Conservation (phyloP, 208 protist genomes). For the Trypanosoma scelopori region DNA sequence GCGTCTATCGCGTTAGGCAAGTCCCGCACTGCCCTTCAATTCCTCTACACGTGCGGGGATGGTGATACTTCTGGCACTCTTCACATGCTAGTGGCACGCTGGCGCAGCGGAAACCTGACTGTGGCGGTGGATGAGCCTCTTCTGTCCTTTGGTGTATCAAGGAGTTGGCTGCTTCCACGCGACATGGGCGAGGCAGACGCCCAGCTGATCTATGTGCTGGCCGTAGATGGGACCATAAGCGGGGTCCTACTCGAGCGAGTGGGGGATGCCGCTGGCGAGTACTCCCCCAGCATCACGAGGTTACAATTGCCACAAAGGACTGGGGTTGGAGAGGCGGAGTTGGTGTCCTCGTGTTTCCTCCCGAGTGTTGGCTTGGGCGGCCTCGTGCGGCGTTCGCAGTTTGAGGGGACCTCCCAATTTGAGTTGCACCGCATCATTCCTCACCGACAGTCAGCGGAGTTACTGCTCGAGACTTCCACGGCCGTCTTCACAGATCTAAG, state of each 20-base stretch:
- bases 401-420: conserved; percentile 11
- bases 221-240: conserved; percentile 10
- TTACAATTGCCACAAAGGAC: conserved; percentile 18
- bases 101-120: conserved; percentile 14
- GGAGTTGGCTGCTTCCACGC: conserved; percentile 22
- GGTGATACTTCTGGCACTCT: conserved; percentile 11
- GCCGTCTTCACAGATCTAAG: conserved; percentile 29
- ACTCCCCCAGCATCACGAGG: conserved; percentile 10
- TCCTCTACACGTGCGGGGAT: conserved; percentile 20
- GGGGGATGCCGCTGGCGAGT: neutral
- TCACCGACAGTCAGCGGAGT: conserved; percentile 8
- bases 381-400: conserved; percentile 14
- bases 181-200: neutral
- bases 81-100: conserved; percentile 11
- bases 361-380: conserved; percentile 20
- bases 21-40: neutral
- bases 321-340: conserved; percentile 2
- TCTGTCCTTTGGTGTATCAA: conserved; percentile 21
- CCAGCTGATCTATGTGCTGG: conserved; percentile 22
- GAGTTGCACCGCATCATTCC: conserved; percentile 25
- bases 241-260: conserved; percentile 13
- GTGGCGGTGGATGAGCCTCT: conserved; percentile 11
- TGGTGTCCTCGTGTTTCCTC: conserved; percentile 21
- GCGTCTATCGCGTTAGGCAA: conserved; percentile 2
- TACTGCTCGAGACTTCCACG: conserved; percentile 43